Evolutionary conservation across 2,329 filamentous ascomycete species (phyloP), one percentile per base, ranked within the genome.

Genomic region (Colletotrichum phormii): DNA sequence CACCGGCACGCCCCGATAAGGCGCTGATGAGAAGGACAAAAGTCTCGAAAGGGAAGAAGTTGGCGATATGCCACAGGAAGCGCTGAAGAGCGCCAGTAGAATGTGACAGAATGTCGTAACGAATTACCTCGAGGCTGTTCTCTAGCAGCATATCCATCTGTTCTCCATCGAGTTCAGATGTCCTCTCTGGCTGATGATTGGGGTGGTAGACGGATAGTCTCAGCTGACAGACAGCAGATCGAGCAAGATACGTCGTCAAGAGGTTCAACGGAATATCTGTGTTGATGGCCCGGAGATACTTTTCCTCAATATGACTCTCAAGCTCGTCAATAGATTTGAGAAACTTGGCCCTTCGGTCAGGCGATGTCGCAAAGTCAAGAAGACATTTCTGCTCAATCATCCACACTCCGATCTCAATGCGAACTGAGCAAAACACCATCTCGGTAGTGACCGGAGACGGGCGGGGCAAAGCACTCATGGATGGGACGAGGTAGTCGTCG

Each of bases 141-240:
- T 87, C 87, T 81, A 90, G 90, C 3, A 90, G 79, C 66, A 88
- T 87, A 76, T 90, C 88, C 54, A 37, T 88, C 83, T n/a, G 83
- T 80, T 74, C 90, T 87, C 33, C 89, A 79, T 1, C 83, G 84
- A 59, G 24, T 6, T 22, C 33, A 9, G 12, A 13, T 12, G 37
- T 33, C 35, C 31, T 51, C n/a, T 62, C 49, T 1, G 33, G 46
- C 2, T 22, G 51, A 1, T 26, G 68, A 11, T 42, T 57, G 2
- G 70, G 70, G 6, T 70, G 70, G 8, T 37, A 59, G 2, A 62
- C 65, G 1, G 70, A 64, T 24, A 72, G 29, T 0, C 54, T 13
- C 5, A 72, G 13, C 18, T 72, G 65, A 9, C 37, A 64, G 0
- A 70, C 46, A 0, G 70, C 59, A 13, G 70, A 70, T 13, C 70